Base-by-base conservation (phyloP, 495 filamentous ascomycete species). In the Saxispiralis lemnorum region DNA sequence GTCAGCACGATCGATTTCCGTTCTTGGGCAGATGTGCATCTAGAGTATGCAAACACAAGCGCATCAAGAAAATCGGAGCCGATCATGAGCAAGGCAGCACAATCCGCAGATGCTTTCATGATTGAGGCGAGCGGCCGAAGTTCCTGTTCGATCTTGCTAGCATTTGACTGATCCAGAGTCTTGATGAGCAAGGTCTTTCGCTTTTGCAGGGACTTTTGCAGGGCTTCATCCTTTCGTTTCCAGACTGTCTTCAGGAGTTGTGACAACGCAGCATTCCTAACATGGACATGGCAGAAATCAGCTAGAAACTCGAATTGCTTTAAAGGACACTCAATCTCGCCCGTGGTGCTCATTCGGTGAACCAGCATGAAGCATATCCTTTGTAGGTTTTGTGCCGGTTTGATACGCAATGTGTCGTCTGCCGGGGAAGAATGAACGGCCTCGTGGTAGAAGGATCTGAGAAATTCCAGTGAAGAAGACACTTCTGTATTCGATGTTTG, bases 61-160 rank as follows among this genome's bases (percentile, higher is more conserved):
- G 78, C 75, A 54, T 94, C 86, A 11, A 93, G 55, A 52, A 86
- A 86, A 57, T 93, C 86, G 38, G 81, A 82, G 14, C 86, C 86
- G 1, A 76, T 76, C 57, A 92, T 68, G 38, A 93, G 75, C 52
- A 78, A 75, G n/a, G 56, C 55, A 12, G 69, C 70, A 20, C 64
- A 58, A 4, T 69, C 60, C 0, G 70, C 65, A 5, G 69, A 78
- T 7, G 60, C 58, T 41, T 68, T 63, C 2, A 80, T 58, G 1
- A 81, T 58, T 15, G 56, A 55, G 45, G 69, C 66, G 0, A 73
- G 56, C 7, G 53, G 60, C 21, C 56, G 59, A 12, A 79, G 56
- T 31, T 70, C 63, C 2, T 65, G 64, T 18, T 68, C 61, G 14
- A 58, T 57, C 13, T 41, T 24, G n/a, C 53, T 42, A 1, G 39